phyloP scores from a whole-genome alignment of 306 rosid genomes.

The Glycine latifolia region DNA sequence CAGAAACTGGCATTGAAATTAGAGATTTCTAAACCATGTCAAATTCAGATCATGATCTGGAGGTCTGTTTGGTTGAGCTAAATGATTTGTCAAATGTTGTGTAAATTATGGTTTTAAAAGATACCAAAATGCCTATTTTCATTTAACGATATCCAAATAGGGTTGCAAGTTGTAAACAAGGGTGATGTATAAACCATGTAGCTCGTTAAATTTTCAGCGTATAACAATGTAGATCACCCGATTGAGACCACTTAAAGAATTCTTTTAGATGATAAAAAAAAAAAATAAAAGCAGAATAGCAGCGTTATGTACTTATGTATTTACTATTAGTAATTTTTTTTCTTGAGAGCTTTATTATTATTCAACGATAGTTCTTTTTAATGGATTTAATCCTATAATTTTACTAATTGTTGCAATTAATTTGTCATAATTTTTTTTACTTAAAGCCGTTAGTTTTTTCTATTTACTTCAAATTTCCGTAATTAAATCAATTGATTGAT shows the following conservation, averaged over 20 bases:
- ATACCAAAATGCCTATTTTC: constrained; percentile 24
- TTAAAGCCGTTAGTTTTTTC: too few relatives aligned
- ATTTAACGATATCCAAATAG: neutral
- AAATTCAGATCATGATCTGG: constrained; percentile 26
- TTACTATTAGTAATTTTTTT: neutral
- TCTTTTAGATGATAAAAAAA: neutral
- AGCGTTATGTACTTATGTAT: neutral
- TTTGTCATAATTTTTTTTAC: too few relatives aligned
- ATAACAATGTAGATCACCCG: neutral
- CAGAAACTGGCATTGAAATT: constrained; percentile 85
- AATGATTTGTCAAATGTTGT: constrained; percentile 3
- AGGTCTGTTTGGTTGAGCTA: constrained; percentile 22
- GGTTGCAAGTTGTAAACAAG: constrained; percentile 39
- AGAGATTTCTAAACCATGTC: constrained; percentile 54
- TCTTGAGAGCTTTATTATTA: too few relatives aligned
- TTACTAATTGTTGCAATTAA: too few relatives aligned
- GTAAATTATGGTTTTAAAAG: constrained; percentile 20
- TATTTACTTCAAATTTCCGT: too few relatives aligned
- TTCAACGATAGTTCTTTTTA: too few relatives aligned
- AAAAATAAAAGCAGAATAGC: neutral
- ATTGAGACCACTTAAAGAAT: neutral
- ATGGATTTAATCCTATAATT: too few relatives aligned
- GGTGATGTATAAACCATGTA: constrained; percentile 18
- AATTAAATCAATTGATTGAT: too few relatives aligned
- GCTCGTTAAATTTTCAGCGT: constrained; percentile 39